Evolutionary conservation across 2,329 filamentous ascomycete species (phyloP).

Genomic region (Alternaria postmessia): DNA sequence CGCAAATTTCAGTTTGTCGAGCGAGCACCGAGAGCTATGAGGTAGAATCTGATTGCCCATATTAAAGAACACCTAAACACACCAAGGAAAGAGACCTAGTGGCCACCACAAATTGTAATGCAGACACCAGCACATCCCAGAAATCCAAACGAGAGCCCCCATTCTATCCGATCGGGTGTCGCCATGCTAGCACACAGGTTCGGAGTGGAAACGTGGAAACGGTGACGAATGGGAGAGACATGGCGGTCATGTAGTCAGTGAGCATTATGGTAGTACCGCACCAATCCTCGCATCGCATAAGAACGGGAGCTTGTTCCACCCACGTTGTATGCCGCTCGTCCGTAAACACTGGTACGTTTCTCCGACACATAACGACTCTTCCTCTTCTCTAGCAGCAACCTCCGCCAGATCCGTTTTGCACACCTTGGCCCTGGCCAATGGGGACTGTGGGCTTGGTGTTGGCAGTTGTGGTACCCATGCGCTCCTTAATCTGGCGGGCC

Average conservation of each 20-base stretch:
- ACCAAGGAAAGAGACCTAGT: constrained; percentile 30
- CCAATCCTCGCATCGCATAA: constrained; percentile 30
- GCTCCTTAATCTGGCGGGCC: constrained; percentile 99
- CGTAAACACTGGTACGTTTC: constrained; percentile 23
- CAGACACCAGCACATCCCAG: constrained; percentile 33
- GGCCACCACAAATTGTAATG: constrained; percentile 42
- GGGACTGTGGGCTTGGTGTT: constrained; percentile 99
- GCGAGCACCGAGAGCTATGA: constrained; percentile 9
- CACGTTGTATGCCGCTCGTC: constrained; percentile 37
- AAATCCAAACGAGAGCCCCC: constrained; percentile 42
- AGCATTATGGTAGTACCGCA: constrained; percentile 39
- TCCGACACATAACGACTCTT: constrained; percentile 16
- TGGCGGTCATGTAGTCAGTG: constrained; percentile 33
- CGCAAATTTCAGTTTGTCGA: not conserved
- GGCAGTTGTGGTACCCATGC: constrained; percentile 96
- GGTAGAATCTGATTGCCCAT: constrained; percentile 34
- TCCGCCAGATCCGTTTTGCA: constrained; percentile 83
- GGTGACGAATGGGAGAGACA: constrained; percentile 26
- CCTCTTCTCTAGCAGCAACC: constrained; percentile 80
- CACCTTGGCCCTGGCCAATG: constrained; percentile 92
- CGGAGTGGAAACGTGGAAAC: constrained; percentile 27
- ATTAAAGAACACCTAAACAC: constrained; percentile 39
- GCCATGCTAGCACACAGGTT: constrained; percentile 39
- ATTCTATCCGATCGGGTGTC: constrained; percentile 32
- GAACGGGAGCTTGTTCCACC: constrained; percentile 36